Evolutionary conservation across 169 alveolate species (phyloP).

Genomic region (Eimeria sp.): DNA sequence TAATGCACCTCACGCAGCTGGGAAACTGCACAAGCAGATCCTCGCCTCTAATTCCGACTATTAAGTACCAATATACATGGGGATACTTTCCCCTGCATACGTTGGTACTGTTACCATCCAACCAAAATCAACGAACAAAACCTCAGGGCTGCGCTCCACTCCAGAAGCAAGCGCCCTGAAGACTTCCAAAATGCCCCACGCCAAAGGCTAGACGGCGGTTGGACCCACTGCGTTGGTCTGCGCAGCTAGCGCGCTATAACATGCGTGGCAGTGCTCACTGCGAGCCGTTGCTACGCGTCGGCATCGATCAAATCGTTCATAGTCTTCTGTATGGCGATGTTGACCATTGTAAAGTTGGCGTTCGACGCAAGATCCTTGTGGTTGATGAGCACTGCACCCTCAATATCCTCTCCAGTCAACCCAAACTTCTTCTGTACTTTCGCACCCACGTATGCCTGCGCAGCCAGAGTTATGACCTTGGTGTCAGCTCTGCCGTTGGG

Average conservation of each 20-base stretch:
- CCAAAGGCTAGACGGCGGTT: background rate
- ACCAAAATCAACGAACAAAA: background rate
- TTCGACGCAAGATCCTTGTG: conserved; percentile 84
- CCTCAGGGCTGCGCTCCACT: background rate
- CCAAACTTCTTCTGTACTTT: conserved; percentile 86
- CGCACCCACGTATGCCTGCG: conserved; percentile 88
- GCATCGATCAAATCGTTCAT: conserved; percentile 77
- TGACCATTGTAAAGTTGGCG: conserved; percentile 85
- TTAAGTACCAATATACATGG: background rate
- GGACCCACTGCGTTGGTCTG: background rate
- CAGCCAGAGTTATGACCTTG: conserved; percentile 85
- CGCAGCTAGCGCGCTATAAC: background rate
- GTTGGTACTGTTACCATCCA: background rate
- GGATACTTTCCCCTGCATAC: conserved; percentile 13
- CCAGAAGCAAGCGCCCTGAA: background rate
- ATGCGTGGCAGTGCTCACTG: background rate
- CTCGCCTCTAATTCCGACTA: background rate
- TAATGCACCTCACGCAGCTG: background rate
- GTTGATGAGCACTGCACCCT: conserved; percentile 85
- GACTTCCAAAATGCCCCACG: background rate
- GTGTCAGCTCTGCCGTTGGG: conserved; percentile 81
- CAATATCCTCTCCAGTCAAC: conserved; percentile 86
- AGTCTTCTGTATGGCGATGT: conserved; percentile 84
- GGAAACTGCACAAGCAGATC: background rate
- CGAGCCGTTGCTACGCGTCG: conserved; percentile 15